Percentiles rank a stretch among this genome's conserved stretches.
phyloP scores from a whole-genome alignment of 73 alveolate species.

The Paramecium bursaria region DNA sequence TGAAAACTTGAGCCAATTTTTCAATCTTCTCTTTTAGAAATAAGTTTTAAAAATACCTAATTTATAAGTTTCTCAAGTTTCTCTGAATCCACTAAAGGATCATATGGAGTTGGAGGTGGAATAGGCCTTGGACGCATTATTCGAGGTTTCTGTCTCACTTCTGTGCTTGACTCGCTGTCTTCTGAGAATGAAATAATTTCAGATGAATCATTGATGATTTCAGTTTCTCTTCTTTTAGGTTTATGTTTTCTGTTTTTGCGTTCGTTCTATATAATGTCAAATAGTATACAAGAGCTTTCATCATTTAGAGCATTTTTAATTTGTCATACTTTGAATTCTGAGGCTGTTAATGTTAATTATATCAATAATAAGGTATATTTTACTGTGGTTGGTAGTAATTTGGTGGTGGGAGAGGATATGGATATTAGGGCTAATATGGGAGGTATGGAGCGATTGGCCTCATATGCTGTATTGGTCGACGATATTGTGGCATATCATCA shows the following conservation, averaged over 20 bases:
- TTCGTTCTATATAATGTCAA: not conserved
- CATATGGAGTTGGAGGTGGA: conserved; percentile 43
- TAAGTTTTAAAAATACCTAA: not conserved
- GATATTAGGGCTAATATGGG: not conserved
- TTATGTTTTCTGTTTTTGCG: not conserved
- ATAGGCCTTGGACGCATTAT: conserved; percentile 4
- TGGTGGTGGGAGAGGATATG: not conserved
- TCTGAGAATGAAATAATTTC: conserved; percentile 12
- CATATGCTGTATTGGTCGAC: not conserved
- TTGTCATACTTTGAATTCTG: conserved; percentile 15
- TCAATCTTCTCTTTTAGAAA: no score
- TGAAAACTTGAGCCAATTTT: no score
- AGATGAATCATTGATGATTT: conserved; percentile 36
- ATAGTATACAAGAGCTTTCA: conserved; percentile 7
- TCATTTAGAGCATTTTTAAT: conserved; percentile 21
- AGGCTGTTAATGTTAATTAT: conserved; percentile 7
- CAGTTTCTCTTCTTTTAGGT: conserved; percentile 9
- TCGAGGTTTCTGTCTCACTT: conserved; percentile 28
- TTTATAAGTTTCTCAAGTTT: not conserved
- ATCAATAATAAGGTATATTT: not conserved
- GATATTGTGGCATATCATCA: conserved; percentile 27
- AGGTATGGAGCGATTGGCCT: not conserved
- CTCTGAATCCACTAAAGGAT: not conserved
- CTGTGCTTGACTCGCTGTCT: conserved; percentile 32
- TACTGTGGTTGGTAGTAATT: not conserved